Evolutionary conservation across 2,329 filamentous ascomycete species (phyloP).

Genomic region (Botrytis deweyae): DNA sequence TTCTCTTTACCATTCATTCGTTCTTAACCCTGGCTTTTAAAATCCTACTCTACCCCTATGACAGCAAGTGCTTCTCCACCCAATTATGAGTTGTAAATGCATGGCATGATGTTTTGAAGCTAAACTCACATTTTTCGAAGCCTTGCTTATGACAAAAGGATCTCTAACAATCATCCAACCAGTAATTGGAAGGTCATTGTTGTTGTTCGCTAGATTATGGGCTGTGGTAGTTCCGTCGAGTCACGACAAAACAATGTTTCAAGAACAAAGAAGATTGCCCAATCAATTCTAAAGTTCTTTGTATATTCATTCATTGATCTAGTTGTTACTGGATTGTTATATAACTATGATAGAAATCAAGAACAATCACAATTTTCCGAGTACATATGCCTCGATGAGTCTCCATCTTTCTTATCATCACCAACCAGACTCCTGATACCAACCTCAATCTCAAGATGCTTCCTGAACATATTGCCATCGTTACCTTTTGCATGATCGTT

Average conservation of each 20-base stretch:
- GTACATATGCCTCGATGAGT: conserved; percentile 1
- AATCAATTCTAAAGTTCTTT: background rate
- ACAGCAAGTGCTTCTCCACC: conserved; percentile 18
- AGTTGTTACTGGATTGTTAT: background rate
- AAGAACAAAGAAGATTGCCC: background rate
- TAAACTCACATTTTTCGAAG: background rate
- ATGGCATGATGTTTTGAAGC: background rate
- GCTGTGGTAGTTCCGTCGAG: background rate
- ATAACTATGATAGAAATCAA: background rate
- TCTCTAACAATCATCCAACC: background rate
- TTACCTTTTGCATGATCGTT: conserved; percentile 13
- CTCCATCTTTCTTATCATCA: background rate
- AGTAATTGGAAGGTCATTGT: background rate
- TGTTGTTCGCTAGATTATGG: background rate
- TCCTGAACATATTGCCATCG: background rate
- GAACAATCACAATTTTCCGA: background rate
- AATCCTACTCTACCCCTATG: conserved; percentile 5
- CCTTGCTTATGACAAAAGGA: background rate
- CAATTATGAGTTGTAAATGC: conserved; percentile 17
- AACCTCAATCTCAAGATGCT: background rate
- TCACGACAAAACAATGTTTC: background rate
- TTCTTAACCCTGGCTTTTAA: background rate
- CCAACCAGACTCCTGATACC: background rate
- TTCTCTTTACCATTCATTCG: background rate
- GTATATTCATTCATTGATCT: background rate